Evolutionary conservation across 2,329 filamentous ascomycete genomes (phyloP), one percentile per base, ranked within the genome.

Genomic region (Rhytidhysteron rufulum): DNA sequence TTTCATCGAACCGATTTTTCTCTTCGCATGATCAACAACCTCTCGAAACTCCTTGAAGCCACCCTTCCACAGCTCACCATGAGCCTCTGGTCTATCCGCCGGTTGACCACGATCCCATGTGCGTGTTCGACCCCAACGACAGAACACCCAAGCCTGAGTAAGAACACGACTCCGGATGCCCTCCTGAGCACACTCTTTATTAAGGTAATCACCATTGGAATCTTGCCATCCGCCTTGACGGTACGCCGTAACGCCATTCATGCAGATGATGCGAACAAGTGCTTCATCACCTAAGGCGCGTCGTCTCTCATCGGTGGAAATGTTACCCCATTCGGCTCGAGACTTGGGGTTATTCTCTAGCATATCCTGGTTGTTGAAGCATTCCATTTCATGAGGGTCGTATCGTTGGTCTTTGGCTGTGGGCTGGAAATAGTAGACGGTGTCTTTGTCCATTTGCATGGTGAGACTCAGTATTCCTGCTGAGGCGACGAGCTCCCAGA

Each of bases 351-450:
- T 33, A 25, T n/a, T 43, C 17, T 2, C 20, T 5, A 24, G 36
- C 53, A 62, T 55, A 0, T 39, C 2, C 0, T 6, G 1, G 0
- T 33, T 2, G 45, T 63, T 62, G 44, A 54, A 45, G n/a, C 45
- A 53, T 4, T 56, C 43, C 53, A 57, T 55, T 18, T 42, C 15
- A 0, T 32, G 7, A 4, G 13, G 5, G 3, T 17, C 31, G 39
- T 49, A 62, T 13, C 8, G 33, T 13, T 55, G 49, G 47, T 62
- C 57, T 39, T 62, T 61, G 48, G 52, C 50, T 0, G 49, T 25
- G 11, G 55, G 56, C 1, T 36, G 31, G 40, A 57, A 45, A 49
- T 54, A 41, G 49, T 65, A 65, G 3, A 49, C 49, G 3, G 58
- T 63, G 41, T 54, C 46, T 0, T 44, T 31, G 32, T 59, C 53